Conservation (phyloP, 139 green algal species). For the Closterium sp. region DNA sequence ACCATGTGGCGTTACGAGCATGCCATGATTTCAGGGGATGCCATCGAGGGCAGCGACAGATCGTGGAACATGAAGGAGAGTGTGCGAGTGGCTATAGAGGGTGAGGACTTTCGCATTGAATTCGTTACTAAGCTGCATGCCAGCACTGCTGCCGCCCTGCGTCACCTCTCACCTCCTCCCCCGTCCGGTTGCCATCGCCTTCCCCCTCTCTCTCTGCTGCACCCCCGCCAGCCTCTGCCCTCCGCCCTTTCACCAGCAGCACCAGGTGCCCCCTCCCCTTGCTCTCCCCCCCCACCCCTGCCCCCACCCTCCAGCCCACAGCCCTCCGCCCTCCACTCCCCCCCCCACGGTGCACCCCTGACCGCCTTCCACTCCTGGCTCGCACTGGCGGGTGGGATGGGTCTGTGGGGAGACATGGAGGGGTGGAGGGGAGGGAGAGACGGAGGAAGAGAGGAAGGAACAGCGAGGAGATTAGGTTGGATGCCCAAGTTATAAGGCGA, state of each 20-base stretch:
- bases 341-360: neutral
- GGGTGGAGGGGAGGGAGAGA: neutral
- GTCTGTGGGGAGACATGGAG: neutral
- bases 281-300: neutral
- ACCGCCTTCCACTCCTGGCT: neutral
- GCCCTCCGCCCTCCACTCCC: neutral
- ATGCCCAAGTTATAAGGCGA: neutral
- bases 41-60: too few species aligned
- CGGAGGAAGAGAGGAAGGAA: neutral
- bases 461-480: neutral
- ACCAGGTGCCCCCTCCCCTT: neutral
- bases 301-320: neutral
- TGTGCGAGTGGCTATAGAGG: too few species aligned
- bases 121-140: too few species aligned
- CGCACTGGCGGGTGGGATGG: neutral
- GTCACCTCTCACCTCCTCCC: neutral
- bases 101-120: too few species aligned
- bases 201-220: neutral
- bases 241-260: neutral
- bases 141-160: too few species aligned
- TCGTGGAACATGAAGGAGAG: too few species aligned
- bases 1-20: too few species aligned
- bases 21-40: too few species aligned
- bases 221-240: neutral
- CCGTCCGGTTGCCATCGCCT: neutral